Percentiles rank a stretch among this genome's conserved stretches.
These are phyloP conservation scores for Malus orientalis DNA, from an alignment of 306 rosid species.

Conservation along the genomic window DNA sequence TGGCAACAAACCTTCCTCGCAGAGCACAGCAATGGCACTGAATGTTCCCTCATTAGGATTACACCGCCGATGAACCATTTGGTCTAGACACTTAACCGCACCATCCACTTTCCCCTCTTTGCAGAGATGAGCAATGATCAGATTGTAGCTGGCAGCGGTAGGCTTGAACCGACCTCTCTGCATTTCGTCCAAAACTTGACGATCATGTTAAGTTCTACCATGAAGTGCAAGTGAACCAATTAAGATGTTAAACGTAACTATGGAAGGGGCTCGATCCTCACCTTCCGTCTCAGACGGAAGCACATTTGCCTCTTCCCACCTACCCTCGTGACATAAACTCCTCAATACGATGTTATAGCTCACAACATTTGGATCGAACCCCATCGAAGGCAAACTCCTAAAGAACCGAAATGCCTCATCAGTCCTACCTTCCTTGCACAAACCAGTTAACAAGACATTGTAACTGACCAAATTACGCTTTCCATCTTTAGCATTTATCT, in stretches of 20 bases:
- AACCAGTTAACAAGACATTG: slow-evolving; percentile 74
- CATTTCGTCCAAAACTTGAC: slow-evolving; percentile 77
- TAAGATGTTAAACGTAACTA: slow-evolving; percentile 64
- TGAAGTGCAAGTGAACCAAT: slow-evolving; percentile 66
- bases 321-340: slow-evolving; percentile 59
- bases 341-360: slow-evolving; percentile 77
- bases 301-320: slow-evolving; percentile 80
- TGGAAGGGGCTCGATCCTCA: slow-evolving; percentile 50
- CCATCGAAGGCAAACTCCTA: slow-evolving; percentile 61
- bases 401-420: slow-evolving; percentile 68
- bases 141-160: slow-evolving; percentile 76
- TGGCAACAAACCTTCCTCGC: slow-evolving; percentile 58
- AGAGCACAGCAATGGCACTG: slow-evolving; percentile 67
- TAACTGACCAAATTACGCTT: slow-evolving; percentile 74
- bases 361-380: slow-evolving; percentile 74
- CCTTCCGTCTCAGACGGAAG: slow-evolving; percentile 72
- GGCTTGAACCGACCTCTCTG: slow-evolving; percentile 47
- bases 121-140: slow-evolving; percentile 59
- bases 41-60: slow-evolving; percentile 69
- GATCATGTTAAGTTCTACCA: slow-evolving; percentile 71
- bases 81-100: slow-evolving; percentile 58
- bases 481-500: slow-evolving; percentile 77
- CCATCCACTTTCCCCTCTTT: slow-evolving; percentile 61
- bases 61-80: slow-evolving; percentile 51
- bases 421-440: slow-evolving; percentile 88